These are phyloP conservation scores for Diaporthe aspalathi DNA, from an alignment of 2,329 filamentous ascomycete genomes.

Conservation along the genomic window DNA sequence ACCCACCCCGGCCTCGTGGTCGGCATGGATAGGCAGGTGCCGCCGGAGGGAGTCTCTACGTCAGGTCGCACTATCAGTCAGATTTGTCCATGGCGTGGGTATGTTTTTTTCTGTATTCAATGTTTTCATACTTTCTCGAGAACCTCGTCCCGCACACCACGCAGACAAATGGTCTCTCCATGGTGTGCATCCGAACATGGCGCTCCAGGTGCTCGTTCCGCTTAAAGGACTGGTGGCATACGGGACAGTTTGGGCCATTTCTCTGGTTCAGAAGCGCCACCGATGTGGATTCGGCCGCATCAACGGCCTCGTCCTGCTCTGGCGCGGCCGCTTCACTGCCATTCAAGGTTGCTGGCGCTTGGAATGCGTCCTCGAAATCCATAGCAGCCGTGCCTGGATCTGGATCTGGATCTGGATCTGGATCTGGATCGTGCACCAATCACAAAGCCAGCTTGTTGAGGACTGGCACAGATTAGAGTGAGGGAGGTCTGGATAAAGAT, in stretches of 20 bases:
- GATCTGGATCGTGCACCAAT: no score
- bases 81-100: not conserved
- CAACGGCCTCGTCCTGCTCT: not conserved
- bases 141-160: not conserved
- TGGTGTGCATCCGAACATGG: not conserved
- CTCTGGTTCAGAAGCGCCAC: not conserved
- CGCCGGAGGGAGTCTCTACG: not conserved
- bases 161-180: not conserved
- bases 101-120: no score
- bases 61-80: not conserved
- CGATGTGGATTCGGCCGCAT: not conserved
- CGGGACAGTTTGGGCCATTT: not conserved
- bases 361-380: no score
- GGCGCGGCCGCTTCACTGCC: not conserved
- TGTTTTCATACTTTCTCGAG: not conserved
- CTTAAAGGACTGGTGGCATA: not conserved
- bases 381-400: no score
- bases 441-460: no score
- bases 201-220: not conserved
- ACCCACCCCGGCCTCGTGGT: not conserved
- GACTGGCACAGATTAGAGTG: no score
- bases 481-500: no score
- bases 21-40: not conserved
- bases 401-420: no score
- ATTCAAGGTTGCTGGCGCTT: no score